Evolutionary conservation across 805 yeast genomes (phyloP).

Genomic region (Pichia cephalocereana): DNA sequence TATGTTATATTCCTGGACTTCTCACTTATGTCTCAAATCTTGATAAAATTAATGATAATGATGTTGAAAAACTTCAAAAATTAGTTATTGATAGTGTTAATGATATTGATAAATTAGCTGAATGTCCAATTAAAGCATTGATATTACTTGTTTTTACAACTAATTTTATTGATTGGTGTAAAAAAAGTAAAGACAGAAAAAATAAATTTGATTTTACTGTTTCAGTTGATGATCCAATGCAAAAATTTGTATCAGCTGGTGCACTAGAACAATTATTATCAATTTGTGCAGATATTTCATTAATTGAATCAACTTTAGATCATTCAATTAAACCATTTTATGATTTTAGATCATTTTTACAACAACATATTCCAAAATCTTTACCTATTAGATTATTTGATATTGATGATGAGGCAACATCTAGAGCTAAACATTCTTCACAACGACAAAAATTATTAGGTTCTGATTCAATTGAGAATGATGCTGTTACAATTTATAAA

Average conservation of each 20-base stretch:
- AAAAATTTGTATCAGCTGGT: constrained; percentile 49
- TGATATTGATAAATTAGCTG: constrained; percentile 33
- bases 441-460: constrained; percentile 20
- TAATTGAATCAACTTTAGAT: constrained; percentile 9
- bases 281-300: constrained; percentile 48
- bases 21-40: constrained; percentile 36
- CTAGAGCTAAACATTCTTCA: constrained; percentile 21
- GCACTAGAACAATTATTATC: constrained; percentile 62
- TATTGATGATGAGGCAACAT: constrained; percentile 34
- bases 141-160: constrained; percentile 45
- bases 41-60: constrained; percentile 26
- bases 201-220: constrained; percentile 37
- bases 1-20: constrained; percentile 59
- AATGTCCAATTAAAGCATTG: constrained; percentile 40
- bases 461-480: constrained; percentile 23
- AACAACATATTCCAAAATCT: constrained; percentile 54
- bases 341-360: constrained; percentile 58
- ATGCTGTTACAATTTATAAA: constrained; percentile 19
- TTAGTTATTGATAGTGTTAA: constrained; percentile 28
- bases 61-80: constrained; percentile 31
- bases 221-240: constrained; percentile 48
- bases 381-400: constrained; percentile 45
- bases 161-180: constrained; percentile 61
- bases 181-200: constrained; percentile 34
- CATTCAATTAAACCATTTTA: constrained; percentile 31